These are phyloP conservation scores for Ascochyta fabae DNA, from an alignment of 2,329 filamentous ascomycete genomes.

Conservation along the genomic window DNA sequence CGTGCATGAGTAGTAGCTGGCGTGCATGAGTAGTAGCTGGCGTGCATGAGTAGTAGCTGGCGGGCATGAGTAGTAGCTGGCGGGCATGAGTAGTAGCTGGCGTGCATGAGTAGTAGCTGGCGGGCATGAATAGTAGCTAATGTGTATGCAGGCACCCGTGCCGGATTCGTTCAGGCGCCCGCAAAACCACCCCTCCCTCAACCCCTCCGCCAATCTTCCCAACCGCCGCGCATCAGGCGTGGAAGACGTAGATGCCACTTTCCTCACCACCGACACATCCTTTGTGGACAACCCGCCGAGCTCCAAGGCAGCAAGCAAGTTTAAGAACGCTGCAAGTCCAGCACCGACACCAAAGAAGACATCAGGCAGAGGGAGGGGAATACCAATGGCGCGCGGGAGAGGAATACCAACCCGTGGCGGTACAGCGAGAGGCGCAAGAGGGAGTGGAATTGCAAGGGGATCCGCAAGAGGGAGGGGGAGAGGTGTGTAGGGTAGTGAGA, in stretches of 20 bases:
- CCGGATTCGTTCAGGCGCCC: constrained; percentile 74
- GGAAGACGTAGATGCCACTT: constrained; percentile 75
- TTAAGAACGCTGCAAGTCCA: constrained; percentile 44
- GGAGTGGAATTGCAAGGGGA: constrained; percentile 49
- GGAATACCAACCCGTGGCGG: constrained; percentile 46
- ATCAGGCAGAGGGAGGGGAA: constrained; percentile 40
- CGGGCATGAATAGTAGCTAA: not conserved
- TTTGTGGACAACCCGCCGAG: constrained; percentile 85
- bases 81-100: too few species aligned
- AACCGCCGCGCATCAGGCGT: constrained; percentile 31
- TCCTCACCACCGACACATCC: constrained; percentile 90
- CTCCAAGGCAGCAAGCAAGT: constrained; percentile 55
- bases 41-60: too few species aligned
- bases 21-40: too few species aligned
- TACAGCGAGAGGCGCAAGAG: constrained; percentile 38
- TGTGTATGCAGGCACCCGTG: constrained; percentile 72
- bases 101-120: not conserved
- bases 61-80: too few species aligned
- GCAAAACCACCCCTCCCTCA: constrained; percentile 36
- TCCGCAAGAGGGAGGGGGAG: constrained; percentile 45
- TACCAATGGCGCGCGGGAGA: constrained; percentile 43
- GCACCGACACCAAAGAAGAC: constrained; percentile 32
- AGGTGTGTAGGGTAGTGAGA: constrained; percentile 20
- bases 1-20: too few species aligned
- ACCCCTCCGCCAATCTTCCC: constrained; percentile 28